Evolutionary conservation across 495 filamentous ascomycete genomes (phyloP).

Genomic region (Xylaria scruposa): DNA sequence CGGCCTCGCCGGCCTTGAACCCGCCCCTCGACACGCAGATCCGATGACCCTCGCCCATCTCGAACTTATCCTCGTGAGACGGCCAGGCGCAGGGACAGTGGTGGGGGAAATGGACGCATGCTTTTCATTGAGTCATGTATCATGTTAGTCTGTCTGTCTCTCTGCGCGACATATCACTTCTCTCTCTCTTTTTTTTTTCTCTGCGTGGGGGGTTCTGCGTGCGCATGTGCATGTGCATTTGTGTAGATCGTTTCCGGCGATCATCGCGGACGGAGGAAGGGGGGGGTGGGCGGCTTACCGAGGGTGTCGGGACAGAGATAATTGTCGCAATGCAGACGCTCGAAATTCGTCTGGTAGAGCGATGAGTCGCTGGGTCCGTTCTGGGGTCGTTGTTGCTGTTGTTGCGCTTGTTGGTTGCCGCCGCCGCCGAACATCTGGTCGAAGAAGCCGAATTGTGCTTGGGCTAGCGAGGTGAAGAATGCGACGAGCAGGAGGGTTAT

Average conservation of each 20-base stretch:
- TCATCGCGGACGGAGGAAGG: neutral
- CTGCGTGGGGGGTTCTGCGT: neutral
- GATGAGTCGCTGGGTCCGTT: slow-evolving; percentile 79
- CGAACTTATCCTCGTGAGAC: slow-evolving; percentile 83
- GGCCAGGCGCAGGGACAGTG: slow-evolving; percentile 92
- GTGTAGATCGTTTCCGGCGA: neutral
- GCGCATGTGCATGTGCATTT: neutral
- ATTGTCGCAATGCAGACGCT: slow-evolving; percentile 74
- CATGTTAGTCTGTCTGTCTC: neutral
- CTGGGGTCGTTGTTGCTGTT: slow-evolving; percentile 66
- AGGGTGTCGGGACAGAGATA: slow-evolving; percentile 93
- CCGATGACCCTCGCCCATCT: slow-evolving; percentile 80
- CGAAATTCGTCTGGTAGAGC: slow-evolving; percentile 77
- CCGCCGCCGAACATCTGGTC: slow-evolving; percentile 74
- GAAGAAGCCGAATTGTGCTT: slow-evolving; percentile 83
- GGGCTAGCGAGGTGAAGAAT: slow-evolving; percentile 38
- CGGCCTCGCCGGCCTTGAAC: slow-evolving; percentile 74
- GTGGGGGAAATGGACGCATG: slow-evolving; percentile 91
- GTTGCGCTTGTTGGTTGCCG: slow-evolving; percentile 35
- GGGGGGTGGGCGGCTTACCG: slow-evolving; percentile 42
- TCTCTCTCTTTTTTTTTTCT: no score
- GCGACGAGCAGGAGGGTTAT: slow-evolving; percentile 44
- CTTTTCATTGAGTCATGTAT: slow-evolving; percentile 33
- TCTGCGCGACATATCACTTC: neutral
- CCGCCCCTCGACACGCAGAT: slow-evolving; percentile 85